Evolutionary conservation across 148 eudicot genomes (phyloP), one percentile per base, ranked within the genome.

Genomic region (Vaccinium macrocarpon): DNA sequence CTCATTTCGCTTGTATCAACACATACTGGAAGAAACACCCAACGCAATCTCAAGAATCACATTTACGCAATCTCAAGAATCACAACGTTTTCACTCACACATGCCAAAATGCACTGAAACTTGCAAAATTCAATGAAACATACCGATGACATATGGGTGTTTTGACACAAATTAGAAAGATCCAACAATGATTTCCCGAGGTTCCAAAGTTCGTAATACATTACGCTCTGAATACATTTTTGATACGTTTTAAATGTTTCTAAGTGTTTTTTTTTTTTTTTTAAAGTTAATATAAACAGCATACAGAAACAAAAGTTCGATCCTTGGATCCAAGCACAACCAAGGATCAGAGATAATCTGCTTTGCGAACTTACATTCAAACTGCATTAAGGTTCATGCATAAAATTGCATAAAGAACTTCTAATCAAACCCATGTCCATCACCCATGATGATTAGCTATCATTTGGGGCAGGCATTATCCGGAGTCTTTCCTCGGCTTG

Each of bases 391-490:
- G 27, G 68, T 62, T 62, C 68, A 62, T 62, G 27, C 27, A 62
- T n/a, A n/a, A n/a, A 9, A n/a, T n/a, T 7, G 68, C 9, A 11
- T 8, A n/a, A 25, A 62, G 12, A 62, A n/a, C 68, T 61, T 61
- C 68, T 8, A 62, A n/a, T 16, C 27, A 21, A 62, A 2, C 3
- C 23, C 8, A 11, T 64, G 14, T 64, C 3, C 46, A 5, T 71
- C 46, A 32, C 19, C 19, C 29, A 59, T 18, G 27, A 27, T 21
- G 51, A 57, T 80, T 87, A 87, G 83, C 72, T 32, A 78, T 92
- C 93, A 85, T 86, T 91, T 59, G 97, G 89, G 42, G 95, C 91
- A 87, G 98, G 90, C 97, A 94, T 93, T 87, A 94, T 83, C 42
- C 82, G 86, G 86, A 93, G 94, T 81, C 77, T 90, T 86, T 94